phyloP scores from a whole-genome alignment of 108 stramenopile species.

The Cyclotella cryptica region DNA sequence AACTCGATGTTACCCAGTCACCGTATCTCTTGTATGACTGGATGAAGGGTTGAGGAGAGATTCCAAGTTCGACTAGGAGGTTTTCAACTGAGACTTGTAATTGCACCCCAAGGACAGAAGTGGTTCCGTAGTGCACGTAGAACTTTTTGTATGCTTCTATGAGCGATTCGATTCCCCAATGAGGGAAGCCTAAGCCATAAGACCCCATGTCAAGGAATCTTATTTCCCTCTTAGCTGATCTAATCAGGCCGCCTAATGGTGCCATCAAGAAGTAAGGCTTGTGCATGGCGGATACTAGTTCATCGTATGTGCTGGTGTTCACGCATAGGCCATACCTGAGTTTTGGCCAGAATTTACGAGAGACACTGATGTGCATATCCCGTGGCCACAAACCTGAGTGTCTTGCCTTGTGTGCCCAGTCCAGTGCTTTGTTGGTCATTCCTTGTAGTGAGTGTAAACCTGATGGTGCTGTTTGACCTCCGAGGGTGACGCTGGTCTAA shows the following conservation, averaged over 20 bases:
- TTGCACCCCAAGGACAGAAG: neutral
- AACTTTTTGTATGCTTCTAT: neutral
- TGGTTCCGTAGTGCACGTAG: constrained; percentile 5
- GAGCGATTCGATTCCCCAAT: neutral
- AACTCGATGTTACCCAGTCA: constrained; percentile 1
- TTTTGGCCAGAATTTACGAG: constrained; percentile 7
- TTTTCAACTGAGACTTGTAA: constrained; percentile 1
- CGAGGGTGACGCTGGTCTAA: neutral
- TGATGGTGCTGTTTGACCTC: constrained; percentile 11
- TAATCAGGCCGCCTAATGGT: neutral
- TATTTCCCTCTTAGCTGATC: neutral
- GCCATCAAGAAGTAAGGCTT: neutral
- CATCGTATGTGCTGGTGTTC: neutral
- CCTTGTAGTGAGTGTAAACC: neutral
- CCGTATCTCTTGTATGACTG: neutral
- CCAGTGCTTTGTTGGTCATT: neutral
- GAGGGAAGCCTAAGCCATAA: constrained; percentile 13
- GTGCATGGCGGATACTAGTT: neutral
- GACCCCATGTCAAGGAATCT: constrained; percentile 4
- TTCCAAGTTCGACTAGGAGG: neutral
- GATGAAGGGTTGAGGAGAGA: constrained; percentile 5
- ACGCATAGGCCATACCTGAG: constrained; percentile 13
- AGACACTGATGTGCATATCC: constrained; percentile 2
- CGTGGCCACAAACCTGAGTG: neutral
- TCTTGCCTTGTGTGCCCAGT: constrained; percentile 2